Base-by-base conservation (phyloP, 257 asterid genomes). In the Anisodus tanguticus region DNA sequence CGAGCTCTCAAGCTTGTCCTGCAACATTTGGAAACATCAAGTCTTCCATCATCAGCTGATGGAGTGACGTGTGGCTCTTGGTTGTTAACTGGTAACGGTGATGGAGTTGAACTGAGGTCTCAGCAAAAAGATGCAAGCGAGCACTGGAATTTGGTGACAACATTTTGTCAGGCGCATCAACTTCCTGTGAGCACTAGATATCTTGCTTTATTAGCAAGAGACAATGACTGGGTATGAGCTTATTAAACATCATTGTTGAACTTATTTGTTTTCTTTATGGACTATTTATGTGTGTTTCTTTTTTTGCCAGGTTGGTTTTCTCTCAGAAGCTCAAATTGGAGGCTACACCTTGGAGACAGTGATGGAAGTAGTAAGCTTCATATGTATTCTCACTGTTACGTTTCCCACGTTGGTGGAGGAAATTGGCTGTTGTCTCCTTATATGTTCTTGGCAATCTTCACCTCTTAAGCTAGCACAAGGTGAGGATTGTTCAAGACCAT, bases 271-370 rank as follows among this genome's bases (percentile, higher is more conserved):
- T 53, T 76, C 64, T 53, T 6, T 57, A 45, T 57, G 78, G 55
- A 35, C 57, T 84, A 72, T 54, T 49, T 26, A 84, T 82, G 81
- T 87, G 53, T n/a, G 37, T 68, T 82, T 77, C 70, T 85, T 79
- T 84, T 83, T 86, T 72, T 85, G 70, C 68, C 81, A 97, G 99
- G 97, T 97, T 90, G 99, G 99, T 80, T 97, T 97, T 88, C 88
- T 97, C 88, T 93, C 98, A 5, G 98, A 97, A 89, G 95, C 97
- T 85, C 99, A 97, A 87, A 84, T 91, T 86, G 99, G 99, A 88
- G 97, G 95, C 85, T 93, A 92, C 88, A 87, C 94, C 60, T 88
- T 91, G 88, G 98, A 97, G 88, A 91, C 93, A 79, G 96, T 95
- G 66, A 88, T 93, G 80, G 92, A 94, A 90, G 95, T 95, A 87